These are phyloP conservation scores for Cucumis melo DNA, from an alignment of 306 rosid species.

Conservation along the genomic window DNA sequence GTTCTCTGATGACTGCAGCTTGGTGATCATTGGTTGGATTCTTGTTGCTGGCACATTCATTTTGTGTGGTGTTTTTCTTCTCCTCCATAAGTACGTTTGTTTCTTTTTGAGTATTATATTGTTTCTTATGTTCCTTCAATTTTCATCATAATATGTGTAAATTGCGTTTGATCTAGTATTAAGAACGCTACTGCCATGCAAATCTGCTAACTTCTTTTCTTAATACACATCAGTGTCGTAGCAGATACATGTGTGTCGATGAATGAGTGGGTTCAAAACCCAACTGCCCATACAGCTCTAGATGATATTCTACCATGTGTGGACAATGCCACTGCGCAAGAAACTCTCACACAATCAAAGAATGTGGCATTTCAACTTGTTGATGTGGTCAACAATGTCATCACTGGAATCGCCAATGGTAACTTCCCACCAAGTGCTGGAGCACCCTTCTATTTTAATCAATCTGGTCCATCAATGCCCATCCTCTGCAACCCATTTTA, in stretches of 20 bases:
- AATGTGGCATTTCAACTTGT: constrained; percentile 27
- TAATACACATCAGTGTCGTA: constrained; percentile 13
- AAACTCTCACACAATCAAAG: constrained; percentile 26
- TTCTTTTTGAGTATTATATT: not conserved
- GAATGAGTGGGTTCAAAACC: constrained; percentile 41
- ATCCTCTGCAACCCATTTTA: constrained; percentile 31
- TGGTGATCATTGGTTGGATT: constrained; percentile 50
- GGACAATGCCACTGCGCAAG: constrained; percentile 36
- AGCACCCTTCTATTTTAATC: constrained; percentile 19
- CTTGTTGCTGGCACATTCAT: constrained; percentile 41
- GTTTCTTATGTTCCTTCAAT: not conserved
- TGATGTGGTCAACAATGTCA: constrained; percentile 16
- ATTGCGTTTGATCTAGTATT: not conserved
- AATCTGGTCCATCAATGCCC: constrained; percentile 37
- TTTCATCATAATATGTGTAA: not conserved
- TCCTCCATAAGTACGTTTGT: constrained; percentile 56
- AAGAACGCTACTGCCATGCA: not conserved
- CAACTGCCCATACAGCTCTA: constrained; percentile 41
- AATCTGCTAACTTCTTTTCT: not conserved
- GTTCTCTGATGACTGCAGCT: constrained; percentile 22
- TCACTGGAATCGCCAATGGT: constrained; percentile 9
- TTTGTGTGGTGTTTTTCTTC: constrained; percentile 41
- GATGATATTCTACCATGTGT: constrained; percentile 80
- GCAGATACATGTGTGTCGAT: constrained; percentile 43
- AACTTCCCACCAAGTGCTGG: constrained; percentile 6